phyloP scores from a whole-genome alignment of 83 land plant genomes.

The Thuja plicata region DNA sequence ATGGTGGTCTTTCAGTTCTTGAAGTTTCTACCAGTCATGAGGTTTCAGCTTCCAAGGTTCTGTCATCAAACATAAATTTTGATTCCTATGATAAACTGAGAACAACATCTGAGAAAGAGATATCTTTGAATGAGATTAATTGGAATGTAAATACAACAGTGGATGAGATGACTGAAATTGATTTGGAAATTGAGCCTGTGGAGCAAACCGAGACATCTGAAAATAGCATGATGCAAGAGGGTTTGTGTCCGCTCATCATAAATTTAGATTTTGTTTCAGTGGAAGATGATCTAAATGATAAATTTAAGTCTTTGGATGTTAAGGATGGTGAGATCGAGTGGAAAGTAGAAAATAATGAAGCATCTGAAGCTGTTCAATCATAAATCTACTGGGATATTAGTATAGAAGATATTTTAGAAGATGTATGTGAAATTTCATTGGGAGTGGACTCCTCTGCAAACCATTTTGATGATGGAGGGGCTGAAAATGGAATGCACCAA shows the following conservation, averaged over 20 bases:
- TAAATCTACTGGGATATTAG: conserved; percentile 80
- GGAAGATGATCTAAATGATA: neutral
- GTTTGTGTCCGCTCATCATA: neutral
- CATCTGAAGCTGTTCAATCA: conserved; percentile 30
- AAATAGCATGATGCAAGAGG: conserved; percentile 24
- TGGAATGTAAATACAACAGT: conserved; percentile 52
- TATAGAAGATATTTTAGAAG: conserved; percentile 62
- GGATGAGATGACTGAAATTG: conserved; percentile 50
- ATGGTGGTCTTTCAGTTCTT: conserved; percentile 44
- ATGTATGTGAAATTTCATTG: conserved; percentile 33
- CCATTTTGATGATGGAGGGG: conserved; percentile 14
- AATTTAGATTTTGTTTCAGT: neutral
- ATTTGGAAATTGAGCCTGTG: conserved; percentile 76
- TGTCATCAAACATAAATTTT: conserved; percentile 10
- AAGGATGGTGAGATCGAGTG: conserved; percentile 16
- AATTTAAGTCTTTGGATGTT: neutral
- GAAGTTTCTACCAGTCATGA: conserved; percentile 35
- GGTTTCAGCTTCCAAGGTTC: conserved; percentile 26
- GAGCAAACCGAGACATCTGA: conserved; percentile 48
- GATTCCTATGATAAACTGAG: neutral
- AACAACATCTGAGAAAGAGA: conserved; percentile 3
- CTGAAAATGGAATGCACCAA: conserved; percentile 23
- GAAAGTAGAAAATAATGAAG: conserved; percentile 15
- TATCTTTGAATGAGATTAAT: conserved; percentile 35
- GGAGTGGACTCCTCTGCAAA: conserved; percentile 14